Evolutionary conservation across 768 basidiomycete species (phyloP), one percentile per base, ranked within the genome.

Genomic region (Cystobasidium tubakii): DNA sequence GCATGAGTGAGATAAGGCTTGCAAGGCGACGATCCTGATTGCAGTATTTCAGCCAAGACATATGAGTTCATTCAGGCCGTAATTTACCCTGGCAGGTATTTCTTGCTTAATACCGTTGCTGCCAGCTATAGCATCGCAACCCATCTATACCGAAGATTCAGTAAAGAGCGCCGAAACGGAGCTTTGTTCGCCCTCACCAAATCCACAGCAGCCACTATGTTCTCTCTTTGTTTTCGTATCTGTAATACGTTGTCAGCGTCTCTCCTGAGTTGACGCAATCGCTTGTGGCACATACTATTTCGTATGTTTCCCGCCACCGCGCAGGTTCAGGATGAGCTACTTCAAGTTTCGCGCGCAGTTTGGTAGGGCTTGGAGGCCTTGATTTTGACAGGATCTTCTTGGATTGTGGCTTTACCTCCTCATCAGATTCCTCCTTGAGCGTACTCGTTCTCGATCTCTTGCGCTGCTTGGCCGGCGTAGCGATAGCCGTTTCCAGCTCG

Each of bases 1-100:
- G 85, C 92, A 97, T 96, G 55, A 99, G 84, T 1, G 93, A 91
- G 7, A 99, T 86, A 25, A 99, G 87, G 2, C 89, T 91, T 10
- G 90, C 85, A 74, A 91, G 90, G 1, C 94, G 88, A 63, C 86
- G 85, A 71, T 87, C 91, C 91, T 94, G 79, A 21, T 17, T 29
- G 62, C n/a, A 43, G 21, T 1, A 12, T 19, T 34, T 53, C 33
- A 71, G 36, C 50, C 21, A 29, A 12, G 33, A 31, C 29, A 55
- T 10, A 55, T 10, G 15, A 31, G 55, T 13, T 21, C n/a, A 6
- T 65, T 36, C 12, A 7, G 15, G 36, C 43, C 39, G 64, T 27
- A 29, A 50, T 62, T 42, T 29, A 63, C 23, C 31, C 39, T 74
- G 17, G 39, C 77, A 44, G 60, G 69, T 53, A 63, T 73, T 44